Base-by-base conservation (phyloP, 805 yeast species). In the Candida chauliodis region DNA sequence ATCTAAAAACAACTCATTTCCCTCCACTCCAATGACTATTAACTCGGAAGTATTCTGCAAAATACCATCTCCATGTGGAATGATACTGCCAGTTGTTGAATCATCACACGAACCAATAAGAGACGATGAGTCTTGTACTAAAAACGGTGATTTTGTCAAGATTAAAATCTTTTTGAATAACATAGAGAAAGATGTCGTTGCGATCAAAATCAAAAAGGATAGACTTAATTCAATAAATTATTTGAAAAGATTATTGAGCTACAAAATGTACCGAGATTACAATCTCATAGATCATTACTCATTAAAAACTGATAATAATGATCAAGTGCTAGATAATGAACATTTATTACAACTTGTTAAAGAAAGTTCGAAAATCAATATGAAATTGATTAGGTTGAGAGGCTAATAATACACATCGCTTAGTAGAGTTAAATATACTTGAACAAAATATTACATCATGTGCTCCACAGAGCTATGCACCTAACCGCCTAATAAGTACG, bases 261-360 rank as follows among this genome's bases (percentile, higher is more conserved):
- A 42, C 44, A 61, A 61, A 45, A 54, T 62, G 24, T 62, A 59
- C 42, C 58, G 56, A 31, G 65, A 62, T 37, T 48, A 44, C 31
- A 53, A 49, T 30, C 47, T 59, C 34, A 49, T 47, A 13, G 44
- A 49, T 36, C 66, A 58, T 37, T 62, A 60, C 43, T 50, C 43
- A 15, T 51, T 61, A 30, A 44, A 44, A 25, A 44, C 46, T 5
- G 39, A 43, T 11, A 44, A 45, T 14, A 16, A 19, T 11, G 17
- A 27, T 8, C 15, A 8, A 4, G 50, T 42, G 10, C 7, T n/a
- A 24, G 21, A 27, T 10, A 14, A 14, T n/a, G 42, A 44, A 1
- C 40, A 46, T 6, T 41, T 49, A 16, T 41, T 48, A 27, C 10
- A 33, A 16, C 49, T 49, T 29, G 46, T 61, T 10, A 54, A 51